Evolutionary conservation across 225 moss, liverwort and hornwort species (phyloP), one percentile per base, ranked within the genome.

Genomic region (Polytrichum commune): DNA sequence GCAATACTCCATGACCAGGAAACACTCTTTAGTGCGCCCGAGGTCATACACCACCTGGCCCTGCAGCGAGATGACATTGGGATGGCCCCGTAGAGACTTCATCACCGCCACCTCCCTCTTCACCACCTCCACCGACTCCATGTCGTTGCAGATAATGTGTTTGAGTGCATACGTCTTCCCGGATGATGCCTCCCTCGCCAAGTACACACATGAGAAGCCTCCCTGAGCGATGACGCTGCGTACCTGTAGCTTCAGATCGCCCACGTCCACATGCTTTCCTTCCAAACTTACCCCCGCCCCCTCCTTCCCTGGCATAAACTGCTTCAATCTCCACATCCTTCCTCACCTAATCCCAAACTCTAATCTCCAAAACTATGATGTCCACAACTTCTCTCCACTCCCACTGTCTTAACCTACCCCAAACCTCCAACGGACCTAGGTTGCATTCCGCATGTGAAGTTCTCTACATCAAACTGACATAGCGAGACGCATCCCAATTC

Each of bases 301-400:
- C 63, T 94, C 92, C 82, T 97, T 92, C 38, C 79, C 87, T 55
- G 92, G 97, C 84, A 98, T 91, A 29, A 95, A 87, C 62, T 98
- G 89, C 92, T 93, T 98, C 75, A 98, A 81, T 53, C 97, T 91
- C 97, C 97, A 98, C 97, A 98, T 98, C 74, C 70, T 92, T 35
- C 58, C 54, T 6, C 55, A 32, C 26, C n/a, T 2, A 23, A 55
- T 19, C 62, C 5, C 20, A 4, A 9, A 4, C 69, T 55, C 3
- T 8, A 29, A 29, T 1, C 53, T 8, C 67, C 35, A 23, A 67
- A 46, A 24, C 25, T 10, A 29, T 6, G 29, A 29, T 5, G 29
- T 33, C 32, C 24, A 53, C 27, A 33, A 33, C 33, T 33, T 5
- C 33, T 54, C 38, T 13, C 46, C 13, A 46, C 46, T 46, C 13